Evolutionary conservation across 805 yeast genomes (phyloP), one percentile per base, ranked within the genome.

Genomic region (Zygotorulaspora chibaensis): DNA sequence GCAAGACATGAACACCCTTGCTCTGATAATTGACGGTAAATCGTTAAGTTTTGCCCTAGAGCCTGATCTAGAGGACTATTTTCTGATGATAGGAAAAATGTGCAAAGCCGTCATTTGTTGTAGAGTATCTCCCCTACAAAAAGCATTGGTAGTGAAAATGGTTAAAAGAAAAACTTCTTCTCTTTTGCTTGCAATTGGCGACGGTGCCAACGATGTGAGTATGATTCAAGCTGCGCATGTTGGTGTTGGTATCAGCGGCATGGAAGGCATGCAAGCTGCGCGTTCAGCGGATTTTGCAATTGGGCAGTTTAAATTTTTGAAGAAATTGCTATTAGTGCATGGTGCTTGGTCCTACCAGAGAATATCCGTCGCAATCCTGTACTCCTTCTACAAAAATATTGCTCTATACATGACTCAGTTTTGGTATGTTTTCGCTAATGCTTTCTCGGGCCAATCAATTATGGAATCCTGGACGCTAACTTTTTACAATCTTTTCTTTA

Each of bases 161-260:
- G 98, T 91, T 16, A 93, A 93, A 63, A 72, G 87, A 40, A 84
- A 87, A 68, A 82, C 84, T 39, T 65, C 74, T 2, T 79, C 96
- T 2, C 66, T 86, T 35, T 66, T 95, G 35, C 71, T 93, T 48
- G 98, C 99, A 1, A 84, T 93, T 61, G 99, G 99, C 36, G 99
- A 93, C 68, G 99, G 99, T 61, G 99, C 99, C 2, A 93, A 93
- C 62, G 99, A 93, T 70, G 99, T 93, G 34, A 84, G 96, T 30
- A 93, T 93, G 99, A 93, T 93, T 54, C 99, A 93, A 67, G 98
- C 99, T 12, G 99, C 99, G 0, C 98, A 93, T 66, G 96, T 93
- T 43, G 99, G 99, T 52, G 96, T 93, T 18, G 99, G 99, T 63
- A 95, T 93, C 52, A 87, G 95, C 67, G 99, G 99, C 54, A 84